These are phyloP conservation scores for Vaccinium vitisidaea DNA, from an alignment of 148 eudicot species.

Conservation along the genomic window DNA sequence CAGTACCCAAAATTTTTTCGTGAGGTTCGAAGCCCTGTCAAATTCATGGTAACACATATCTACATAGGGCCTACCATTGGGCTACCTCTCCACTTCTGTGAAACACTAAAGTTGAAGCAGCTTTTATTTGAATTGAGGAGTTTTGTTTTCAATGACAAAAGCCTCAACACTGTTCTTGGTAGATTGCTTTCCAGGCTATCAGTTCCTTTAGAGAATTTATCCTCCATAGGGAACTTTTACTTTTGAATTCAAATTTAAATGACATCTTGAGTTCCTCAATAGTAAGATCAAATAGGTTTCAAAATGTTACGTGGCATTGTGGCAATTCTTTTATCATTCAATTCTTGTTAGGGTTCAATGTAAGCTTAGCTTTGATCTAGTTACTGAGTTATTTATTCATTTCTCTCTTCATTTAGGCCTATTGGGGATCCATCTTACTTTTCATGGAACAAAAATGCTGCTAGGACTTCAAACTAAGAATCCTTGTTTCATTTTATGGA, in stretches of 20 bases:
- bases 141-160: not conserved
- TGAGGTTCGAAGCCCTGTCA: too few species aligned
- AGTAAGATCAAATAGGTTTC: not conserved
- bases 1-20: not conserved
- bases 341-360: too few species aligned
- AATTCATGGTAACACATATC: too few species aligned
- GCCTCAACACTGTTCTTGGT: not conserved
- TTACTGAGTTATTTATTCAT: not conserved
- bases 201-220: not conserved
- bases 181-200: not conserved
- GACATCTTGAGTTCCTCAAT: not conserved
- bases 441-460: constrained; percentile 76
- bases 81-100: not conserved
- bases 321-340: too few species aligned
- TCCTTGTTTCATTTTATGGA: too few species aligned
- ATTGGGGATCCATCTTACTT: constrained; percentile 74
- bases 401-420: constrained; percentile 49
- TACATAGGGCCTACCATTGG: too few species aligned
- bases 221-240: not conserved
- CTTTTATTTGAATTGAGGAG: not conserved
- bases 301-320: not conserved
- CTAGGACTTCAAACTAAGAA: constrained; percentile 32
- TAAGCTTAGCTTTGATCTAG: too few species aligned
- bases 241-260: not conserved
- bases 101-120: not conserved